Evolutionary conservation across 2,329 filamentous ascomycete genomes (phyloP).

Genomic region (Ascochyta lentis): DNA sequence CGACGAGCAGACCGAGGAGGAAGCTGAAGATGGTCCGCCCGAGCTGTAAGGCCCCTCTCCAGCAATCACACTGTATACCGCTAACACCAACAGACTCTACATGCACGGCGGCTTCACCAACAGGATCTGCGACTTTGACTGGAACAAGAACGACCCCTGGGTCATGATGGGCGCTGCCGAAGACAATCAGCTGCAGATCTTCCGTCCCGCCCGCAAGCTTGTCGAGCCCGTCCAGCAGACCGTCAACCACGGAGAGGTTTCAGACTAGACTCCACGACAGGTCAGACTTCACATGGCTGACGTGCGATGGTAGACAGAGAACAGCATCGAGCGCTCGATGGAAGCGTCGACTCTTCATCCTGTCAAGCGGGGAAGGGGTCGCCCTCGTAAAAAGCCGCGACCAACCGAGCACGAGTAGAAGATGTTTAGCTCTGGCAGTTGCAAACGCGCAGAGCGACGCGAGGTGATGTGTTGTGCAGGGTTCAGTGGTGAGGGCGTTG

Average conservation of each 20-base stretch:
- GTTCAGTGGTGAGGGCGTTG: constrained; percentile 10
- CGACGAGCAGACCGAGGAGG: constrained; percentile 92
- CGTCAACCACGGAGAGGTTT: constrained; percentile 49
- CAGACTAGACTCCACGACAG: constrained; percentile 34
- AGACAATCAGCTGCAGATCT: constrained; percentile 95
- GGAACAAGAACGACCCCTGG: constrained; percentile 98
- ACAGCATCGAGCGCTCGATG: neutral
- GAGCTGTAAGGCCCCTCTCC: constrained; percentile 74
- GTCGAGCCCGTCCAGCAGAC: constrained; percentile 46
- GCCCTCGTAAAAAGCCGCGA: neutral
- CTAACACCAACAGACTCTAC: constrained; percentile 69
- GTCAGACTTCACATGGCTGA: constrained; percentile 4
- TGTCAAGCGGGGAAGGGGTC: neutral
- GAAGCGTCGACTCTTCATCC: neutral
- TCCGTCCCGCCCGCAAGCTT: constrained; percentile 50
- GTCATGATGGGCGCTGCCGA: constrained; percentile 94
- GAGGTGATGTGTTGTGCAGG: neutral
- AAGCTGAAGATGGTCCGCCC: constrained; percentile 91
- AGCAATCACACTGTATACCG: neutral
- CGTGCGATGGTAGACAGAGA: neutral
- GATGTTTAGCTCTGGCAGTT: neutral
- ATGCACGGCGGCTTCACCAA: constrained; percentile 99
- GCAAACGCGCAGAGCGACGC: neutral
- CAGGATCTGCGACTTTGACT: constrained; percentile 94
- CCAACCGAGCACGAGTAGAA: neutral